Conservation (phyloP, 1,139 yeast species). For the Debaryomyces singareniensis region DNA sequence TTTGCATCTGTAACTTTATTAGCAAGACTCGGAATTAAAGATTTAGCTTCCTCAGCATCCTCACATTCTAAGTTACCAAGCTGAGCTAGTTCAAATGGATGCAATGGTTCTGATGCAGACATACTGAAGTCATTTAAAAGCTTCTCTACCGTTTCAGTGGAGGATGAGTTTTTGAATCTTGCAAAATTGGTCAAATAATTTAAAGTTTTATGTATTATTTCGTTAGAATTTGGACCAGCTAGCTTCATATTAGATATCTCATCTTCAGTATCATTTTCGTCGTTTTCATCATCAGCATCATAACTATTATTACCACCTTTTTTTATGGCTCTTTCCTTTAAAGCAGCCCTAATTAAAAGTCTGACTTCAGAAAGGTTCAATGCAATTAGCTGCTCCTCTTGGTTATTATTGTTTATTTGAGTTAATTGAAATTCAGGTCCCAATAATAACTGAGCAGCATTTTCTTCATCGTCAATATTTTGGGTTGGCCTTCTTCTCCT, state of each 20-base stretch:
- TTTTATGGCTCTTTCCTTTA: constrained; percentile 62
- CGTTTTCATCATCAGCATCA: constrained; percentile 28
- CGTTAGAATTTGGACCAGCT: constrained; percentile 53
- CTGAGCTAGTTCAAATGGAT: constrained; percentile 95
- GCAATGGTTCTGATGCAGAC: constrained; percentile 55
- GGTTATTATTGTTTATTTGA: constrained; percentile 78
- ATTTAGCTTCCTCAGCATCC: constrained; percentile 96
- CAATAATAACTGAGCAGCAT: constrained; percentile 75
- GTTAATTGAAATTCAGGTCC: constrained; percentile 88
- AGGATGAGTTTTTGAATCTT: constrained; percentile 84
- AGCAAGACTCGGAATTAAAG: constrained; percentile 80
- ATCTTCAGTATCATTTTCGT: constrained; percentile 48
- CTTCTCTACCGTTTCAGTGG: constrained; percentile 90
- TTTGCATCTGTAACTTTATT: constrained; percentile 82
- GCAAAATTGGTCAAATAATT: constrained; percentile 83
- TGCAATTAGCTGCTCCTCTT: constrained; percentile 71
- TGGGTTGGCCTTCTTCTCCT: constrained; percentile 55
- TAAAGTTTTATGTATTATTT: constrained; percentile 85
- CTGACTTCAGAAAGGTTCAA: constrained; percentile 86
- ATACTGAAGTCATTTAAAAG: constrained; percentile 65
- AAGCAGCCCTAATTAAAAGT: constrained; percentile 81
- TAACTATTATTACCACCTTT: constrained; percentile 17
- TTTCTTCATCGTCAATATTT: constrained; percentile 77
- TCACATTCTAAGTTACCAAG: constrained; percentile 91
- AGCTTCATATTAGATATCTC: constrained; percentile 64